Conservation (phyloP, 768 basidiomycete species). For the Xanthoconium stramineum region DNA sequence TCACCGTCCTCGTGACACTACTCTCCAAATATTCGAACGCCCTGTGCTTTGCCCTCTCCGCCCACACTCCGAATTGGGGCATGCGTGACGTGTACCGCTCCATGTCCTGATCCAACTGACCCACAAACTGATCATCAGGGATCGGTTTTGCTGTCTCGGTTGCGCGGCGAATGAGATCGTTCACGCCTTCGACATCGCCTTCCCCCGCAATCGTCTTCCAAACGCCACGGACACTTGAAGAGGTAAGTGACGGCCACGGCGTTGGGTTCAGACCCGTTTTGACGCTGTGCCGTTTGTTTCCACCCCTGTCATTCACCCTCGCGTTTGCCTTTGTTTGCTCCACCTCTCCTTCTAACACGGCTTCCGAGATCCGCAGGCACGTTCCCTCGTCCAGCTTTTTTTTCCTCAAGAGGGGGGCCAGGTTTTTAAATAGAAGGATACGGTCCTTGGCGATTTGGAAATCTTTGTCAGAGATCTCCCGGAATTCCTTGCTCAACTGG, state of each 20-base stretch:
- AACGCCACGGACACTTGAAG: neutral
- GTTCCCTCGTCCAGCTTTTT: neutral
- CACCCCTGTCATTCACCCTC: neutral
- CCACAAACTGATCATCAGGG: constrained; percentile 16
- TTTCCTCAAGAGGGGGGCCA: neutral
- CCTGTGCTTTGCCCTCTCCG: neutral
- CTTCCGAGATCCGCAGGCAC: neutral
- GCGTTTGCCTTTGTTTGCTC: constrained; percentile 4
- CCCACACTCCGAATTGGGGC: neutral
- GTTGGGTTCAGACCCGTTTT: too few relatives aligned
- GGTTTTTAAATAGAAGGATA: constrained; percentile 8
- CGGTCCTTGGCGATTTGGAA: constrained; percentile 16
- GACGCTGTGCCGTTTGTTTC: neutral
- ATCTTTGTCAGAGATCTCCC: constrained; percentile 5
- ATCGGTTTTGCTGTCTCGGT: neutral
- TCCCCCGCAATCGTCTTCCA: neutral
- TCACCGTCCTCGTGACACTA: neutral
- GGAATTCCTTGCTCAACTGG: neutral
- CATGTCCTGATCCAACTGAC: neutral
- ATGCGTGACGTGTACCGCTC: neutral
- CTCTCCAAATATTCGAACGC: neutral
- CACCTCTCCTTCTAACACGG: constrained; percentile 1
- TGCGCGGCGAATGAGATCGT: constrained; percentile 4
- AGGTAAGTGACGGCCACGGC: neutral
- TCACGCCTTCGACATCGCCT: neutral